Evolutionary conservation across 352 stramenopile species (phyloP).

Genomic region (Phytophthora pisi): DNA sequence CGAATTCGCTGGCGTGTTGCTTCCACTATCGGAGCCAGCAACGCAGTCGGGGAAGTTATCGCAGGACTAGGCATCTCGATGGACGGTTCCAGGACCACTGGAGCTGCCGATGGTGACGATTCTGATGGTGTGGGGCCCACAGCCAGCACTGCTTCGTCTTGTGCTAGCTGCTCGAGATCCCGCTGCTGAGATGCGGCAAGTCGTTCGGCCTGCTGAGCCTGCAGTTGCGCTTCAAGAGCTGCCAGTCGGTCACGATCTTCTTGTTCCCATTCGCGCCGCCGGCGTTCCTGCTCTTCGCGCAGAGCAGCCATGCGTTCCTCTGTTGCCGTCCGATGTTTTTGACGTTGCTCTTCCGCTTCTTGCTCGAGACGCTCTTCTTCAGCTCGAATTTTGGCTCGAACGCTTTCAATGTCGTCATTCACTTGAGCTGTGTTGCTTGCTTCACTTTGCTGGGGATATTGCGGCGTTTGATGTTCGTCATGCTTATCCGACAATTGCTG

Average conservation of each 20-base stretch:
- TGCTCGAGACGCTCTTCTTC: constrained; percentile 49
- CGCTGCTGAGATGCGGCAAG: constrained; percentile 36
- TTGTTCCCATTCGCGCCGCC: constrained; percentile 71
- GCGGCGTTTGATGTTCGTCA: constrained; percentile 7
- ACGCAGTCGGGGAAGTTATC: background rate
- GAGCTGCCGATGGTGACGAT: constrained; percentile 1
- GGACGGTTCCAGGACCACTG: constrained; percentile 8
- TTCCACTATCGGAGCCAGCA: constrained; percentile 32
- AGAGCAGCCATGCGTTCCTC: constrained; percentile 65
- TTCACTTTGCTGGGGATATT: background rate
- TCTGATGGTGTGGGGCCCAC: background rate
- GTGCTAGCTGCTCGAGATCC: constrained; percentile 37
- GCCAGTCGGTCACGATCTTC: constrained; percentile 58
- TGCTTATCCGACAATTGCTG: constrained; percentile 1
- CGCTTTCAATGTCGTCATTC: constrained; percentile 40
- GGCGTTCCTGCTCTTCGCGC: constrained; percentile 66
- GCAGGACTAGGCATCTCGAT: constrained; percentile 16
- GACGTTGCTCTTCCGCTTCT: constrained; percentile 50
- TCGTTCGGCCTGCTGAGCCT: constrained; percentile 47
- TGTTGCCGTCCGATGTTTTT: constrained; percentile 51
- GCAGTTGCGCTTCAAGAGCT: constrained; percentile 53
- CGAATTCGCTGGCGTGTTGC: constrained; percentile 45
- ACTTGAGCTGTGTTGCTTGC: background rate
- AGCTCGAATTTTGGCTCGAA: constrained; percentile 45
- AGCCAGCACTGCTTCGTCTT: constrained; percentile 31